phyloP scores from a whole-genome alignment of 495 filamentous ascomycete genomes.

The Hypoxylon intermedium region DNA sequence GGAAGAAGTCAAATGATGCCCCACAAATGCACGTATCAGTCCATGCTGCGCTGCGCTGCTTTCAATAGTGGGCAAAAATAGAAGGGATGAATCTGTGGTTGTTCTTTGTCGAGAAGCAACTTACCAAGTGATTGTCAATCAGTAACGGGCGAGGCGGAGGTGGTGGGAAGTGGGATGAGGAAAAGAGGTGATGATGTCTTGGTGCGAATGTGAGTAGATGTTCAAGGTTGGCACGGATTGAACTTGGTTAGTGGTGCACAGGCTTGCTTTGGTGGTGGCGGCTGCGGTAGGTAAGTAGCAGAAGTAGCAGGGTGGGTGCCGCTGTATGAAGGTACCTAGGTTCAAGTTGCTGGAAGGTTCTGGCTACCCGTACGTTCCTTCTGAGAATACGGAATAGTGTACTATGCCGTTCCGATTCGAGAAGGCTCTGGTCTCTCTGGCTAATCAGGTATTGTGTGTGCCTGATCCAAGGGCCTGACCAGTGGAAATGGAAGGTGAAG shows the following conservation, averaged over 20 bases:
- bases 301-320: conserved; percentile 30
- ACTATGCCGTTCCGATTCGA: conserved; percentile 37
- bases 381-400: conserved; percentile 25
- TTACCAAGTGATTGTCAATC: conserved; percentile 17
- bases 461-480: background rate
- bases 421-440: conserved; percentile 23
- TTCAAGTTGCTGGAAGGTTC: conserved; percentile 40
- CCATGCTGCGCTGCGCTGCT: conserved; percentile 2
- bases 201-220: too few relatives aligned
- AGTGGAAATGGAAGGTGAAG: too few relatives aligned
- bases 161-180: too few relatives aligned
- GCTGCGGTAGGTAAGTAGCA: background rate
- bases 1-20: conserved; percentile 27
- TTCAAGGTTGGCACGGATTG: background rate
- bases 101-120: conserved; percentile 3
- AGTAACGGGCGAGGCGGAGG: too few relatives aligned
- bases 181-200: too few relatives aligned
- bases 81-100: background rate
- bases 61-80: background rate
- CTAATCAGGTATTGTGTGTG: background rate
- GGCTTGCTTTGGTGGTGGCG: background rate
- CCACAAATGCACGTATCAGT: conserved; percentile 33
- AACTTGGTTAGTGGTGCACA: background rate
- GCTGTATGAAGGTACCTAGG: conserved; percentile 16
- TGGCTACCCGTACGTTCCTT: conserved; percentile 38